Evolutionary conservation across 2,329 filamentous ascomycete genomes (phyloP), one percentile per base, ranked within the genome.

Genomic region (Botryotinia calthae): DNA sequence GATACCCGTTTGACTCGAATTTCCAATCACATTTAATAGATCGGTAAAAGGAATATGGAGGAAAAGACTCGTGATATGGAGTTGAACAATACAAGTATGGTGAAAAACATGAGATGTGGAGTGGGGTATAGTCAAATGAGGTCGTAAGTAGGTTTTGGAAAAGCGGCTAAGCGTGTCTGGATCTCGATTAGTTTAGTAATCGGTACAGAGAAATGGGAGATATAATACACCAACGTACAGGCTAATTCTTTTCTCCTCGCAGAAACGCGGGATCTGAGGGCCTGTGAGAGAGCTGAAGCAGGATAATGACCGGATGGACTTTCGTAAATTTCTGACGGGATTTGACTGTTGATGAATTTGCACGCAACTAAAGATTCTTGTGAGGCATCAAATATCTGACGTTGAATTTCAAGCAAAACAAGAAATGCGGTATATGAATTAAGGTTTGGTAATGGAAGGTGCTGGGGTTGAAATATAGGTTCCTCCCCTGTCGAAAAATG

Each of bases 391-490:
- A 74, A 78, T 7, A 77, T 61, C 42, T 76, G 74, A 56, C 73
- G 74, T 40, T 75, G 73, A 22, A 79, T 73, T 8, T 74, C 73
- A 40, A 76, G 73, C 1, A 79, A 73, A 28, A 79, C 76, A 20
- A 79, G 66, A 48, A 77, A 77, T 31, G 75, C 75, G 70, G 74
- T 74, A 74, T 76, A 79, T 2, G 77, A 56, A 70, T 78, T 79
- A 25, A 79, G 74, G 42, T 76, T 74, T 20, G 77, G 72, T 25
- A 75, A 69, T 16, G 74, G 72, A 37, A 76, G 63, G n/a, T 71
- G 58, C 16, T 40, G 48, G 2, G 51, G 7, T 72, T 58, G 48
- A 40, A 40, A 28, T 18, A 42, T 18, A 28, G 37, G 42, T 9
- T 63, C 28, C 20, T 40, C 34, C 10, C 31, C 34, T 16, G 58